Conservation (phyloP, 805 yeast genomes). For the Yarrowia keelungensis region DNA sequence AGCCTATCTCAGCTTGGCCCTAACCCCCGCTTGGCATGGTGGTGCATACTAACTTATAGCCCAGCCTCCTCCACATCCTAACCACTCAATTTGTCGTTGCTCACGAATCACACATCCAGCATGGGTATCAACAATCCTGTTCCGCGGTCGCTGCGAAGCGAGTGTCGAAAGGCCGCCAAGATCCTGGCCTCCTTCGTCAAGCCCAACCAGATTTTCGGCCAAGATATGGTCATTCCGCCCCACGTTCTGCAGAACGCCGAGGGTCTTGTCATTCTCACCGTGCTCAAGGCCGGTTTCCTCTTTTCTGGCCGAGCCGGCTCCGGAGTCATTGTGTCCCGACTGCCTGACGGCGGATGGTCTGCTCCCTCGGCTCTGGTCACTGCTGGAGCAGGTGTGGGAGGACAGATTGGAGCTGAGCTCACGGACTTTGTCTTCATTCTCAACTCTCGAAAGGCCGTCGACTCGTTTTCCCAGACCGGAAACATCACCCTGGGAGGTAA, state of each 20-base stretch:
- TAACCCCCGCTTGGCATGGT: slow-evolving; percentile 22
- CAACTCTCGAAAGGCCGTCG: slow-evolving; percentile 86
- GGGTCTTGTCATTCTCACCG: slow-evolving; percentile 90
- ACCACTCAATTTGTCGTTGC: neutral
- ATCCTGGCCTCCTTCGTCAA: slow-evolving; percentile 87
- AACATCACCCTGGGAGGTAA: slow-evolving; percentile 95
- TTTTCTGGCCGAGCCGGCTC: slow-evolving; percentile 98
- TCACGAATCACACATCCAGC: neutral
- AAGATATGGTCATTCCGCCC: slow-evolving; percentile 88
- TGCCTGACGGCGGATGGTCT: slow-evolving; percentile 96
- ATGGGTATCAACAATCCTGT: slow-evolving; percentile 94
- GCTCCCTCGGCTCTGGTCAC: slow-evolving; percentile 95
- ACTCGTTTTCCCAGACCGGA: slow-evolving; percentile 91
- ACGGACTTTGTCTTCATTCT: slow-evolving; percentile 95
- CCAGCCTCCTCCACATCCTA: slow-evolving; percentile 25
- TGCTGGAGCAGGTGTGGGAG: slow-evolving; percentile 99
- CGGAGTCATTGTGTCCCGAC: slow-evolving; percentile 90
- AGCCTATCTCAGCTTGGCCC: neutral
- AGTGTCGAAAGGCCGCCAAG: slow-evolving; percentile 83
- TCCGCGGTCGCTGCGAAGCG: slow-evolving; percentile 88
- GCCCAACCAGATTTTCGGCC: slow-evolving; percentile 92
- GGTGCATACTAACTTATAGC: slow-evolving; percentile 14
- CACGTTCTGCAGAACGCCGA: slow-evolving; percentile 85
- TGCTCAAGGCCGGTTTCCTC: slow-evolving; percentile 94
- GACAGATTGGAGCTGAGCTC: slow-evolving; percentile 94